These are phyloP conservation scores for Mimosa pudica DNA, from an alignment of 306 rosid genomes.

Conservation along the genomic window DNA sequence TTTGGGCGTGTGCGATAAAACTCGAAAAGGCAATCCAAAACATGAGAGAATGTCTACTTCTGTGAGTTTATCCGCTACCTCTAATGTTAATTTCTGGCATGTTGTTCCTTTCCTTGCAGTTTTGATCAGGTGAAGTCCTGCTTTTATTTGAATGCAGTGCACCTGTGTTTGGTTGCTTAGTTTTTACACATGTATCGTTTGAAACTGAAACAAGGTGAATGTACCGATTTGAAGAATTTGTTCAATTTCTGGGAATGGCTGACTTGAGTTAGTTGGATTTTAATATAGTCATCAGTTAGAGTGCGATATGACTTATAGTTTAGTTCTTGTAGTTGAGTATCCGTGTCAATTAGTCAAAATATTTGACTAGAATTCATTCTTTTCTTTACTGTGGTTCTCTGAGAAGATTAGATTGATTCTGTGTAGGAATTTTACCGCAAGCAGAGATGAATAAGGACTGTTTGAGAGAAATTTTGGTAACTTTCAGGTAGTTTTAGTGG, in stretches of 20 bases:
- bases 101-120: neutral
- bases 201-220: neutral
- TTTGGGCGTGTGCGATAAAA: slow-evolving; percentile 19
- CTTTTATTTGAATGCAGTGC: slow-evolving; percentile 17
- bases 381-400: slow-evolving; percentile 17
- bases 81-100: slow-evolving; percentile 2
- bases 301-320: slow-evolving; percentile 4
- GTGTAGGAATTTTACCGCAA: slow-evolving; percentile 3
- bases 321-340: neutral
- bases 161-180: neutral
- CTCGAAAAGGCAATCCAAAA: slow-evolving; percentile 31
- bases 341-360: neutral
- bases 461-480: slow-evolving; percentile 16
- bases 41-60: slow-evolving; percentile 37
- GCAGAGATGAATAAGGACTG: slow-evolving; percentile 16
- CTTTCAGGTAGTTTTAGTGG: slow-evolving; percentile 1
- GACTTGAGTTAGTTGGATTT: neutral
- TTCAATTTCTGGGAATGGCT: neutral
- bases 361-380: slow-evolving; percentile 20
- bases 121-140: neutral
- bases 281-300: slow-evolving; percentile 7
- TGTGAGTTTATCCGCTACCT: slow-evolving; percentile 45
- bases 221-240: neutral
- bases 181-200: neutral
- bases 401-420: slow-evolving; percentile 12